These are phyloP conservation scores for Schwanniomyces pseudopolymorphus DNA, from an alignment of 805 yeast genomes.

Conservation along the genomic window DNA sequence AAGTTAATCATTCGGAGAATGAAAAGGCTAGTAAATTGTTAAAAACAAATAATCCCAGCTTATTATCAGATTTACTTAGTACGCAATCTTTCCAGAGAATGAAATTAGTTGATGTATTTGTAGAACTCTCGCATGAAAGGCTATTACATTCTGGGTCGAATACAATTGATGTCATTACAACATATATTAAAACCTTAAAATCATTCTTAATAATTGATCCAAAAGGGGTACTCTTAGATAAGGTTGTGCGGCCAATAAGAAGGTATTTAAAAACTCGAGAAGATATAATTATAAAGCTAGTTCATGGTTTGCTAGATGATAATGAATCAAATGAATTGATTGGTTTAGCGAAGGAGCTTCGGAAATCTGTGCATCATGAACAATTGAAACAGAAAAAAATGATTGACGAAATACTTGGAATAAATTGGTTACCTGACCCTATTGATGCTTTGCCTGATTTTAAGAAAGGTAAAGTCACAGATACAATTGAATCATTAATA, in stretches of 20 bases:
- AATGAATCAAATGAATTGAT: conserved; percentile 42
- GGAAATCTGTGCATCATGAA: conserved; percentile 15
- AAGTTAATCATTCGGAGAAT: conserved; percentile 3
- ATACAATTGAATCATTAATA: conserved; percentile 67
- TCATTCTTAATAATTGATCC: conserved; percentile 81
- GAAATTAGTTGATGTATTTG: conserved; percentile 51
- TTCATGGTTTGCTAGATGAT: conserved; percentile 63
- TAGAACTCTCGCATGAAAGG: conserved; percentile 38
- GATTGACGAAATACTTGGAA: conserved; percentile 44
- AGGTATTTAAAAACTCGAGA: conserved; percentile 66
- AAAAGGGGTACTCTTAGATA: conserved; percentile 76
- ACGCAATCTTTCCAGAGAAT: conserved; percentile 47
- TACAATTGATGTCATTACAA: conserved; percentile 68
- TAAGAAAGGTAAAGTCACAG: conserved; percentile 57
- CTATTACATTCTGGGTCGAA: conserved; percentile 79
- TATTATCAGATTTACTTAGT: conserved; percentile 6
- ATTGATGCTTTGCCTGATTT: conserved; percentile 89
- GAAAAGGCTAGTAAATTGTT: conserved; percentile 12
- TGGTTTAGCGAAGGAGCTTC: conserved; percentile 57
- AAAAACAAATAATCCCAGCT: conserved; percentile 8
- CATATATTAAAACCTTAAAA: conserved; percentile 69
- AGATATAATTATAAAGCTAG: conserved; percentile 70
- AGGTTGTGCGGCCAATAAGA: conserved; percentile 74
- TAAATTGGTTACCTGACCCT: conserved; percentile 83
- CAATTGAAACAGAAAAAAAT: conserved; percentile 5